Conservation (phyloP, 257 asterid species). For the Plantago ovata region DNA sequence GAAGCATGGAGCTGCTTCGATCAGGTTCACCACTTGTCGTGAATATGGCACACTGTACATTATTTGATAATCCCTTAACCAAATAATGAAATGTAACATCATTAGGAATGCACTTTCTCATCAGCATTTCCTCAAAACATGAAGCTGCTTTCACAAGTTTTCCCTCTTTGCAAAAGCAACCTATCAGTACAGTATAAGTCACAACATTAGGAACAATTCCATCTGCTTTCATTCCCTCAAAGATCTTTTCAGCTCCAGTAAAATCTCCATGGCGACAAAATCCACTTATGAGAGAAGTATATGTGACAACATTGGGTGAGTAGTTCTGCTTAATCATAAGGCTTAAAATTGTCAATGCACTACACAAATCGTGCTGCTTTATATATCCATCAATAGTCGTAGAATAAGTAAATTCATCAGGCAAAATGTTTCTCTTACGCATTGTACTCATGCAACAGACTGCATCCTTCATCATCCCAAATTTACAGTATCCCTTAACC, state of each 20-base stretch:
- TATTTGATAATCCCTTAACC: constrained; percentile 66
- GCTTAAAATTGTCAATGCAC: constrained; percentile 58
- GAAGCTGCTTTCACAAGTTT: constrained; percentile 57
- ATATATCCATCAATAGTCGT: constrained; percentile 76
- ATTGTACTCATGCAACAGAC: constrained; percentile 51
- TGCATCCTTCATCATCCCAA: constrained; percentile 70
- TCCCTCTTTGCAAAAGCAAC: constrained; percentile 69
- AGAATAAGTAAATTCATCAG: constrained; percentile 76
- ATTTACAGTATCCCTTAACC: constrained; percentile 84
- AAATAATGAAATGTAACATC: constrained; percentile 73
- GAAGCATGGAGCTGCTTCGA: constrained; percentile 40
- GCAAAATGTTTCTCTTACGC: constrained; percentile 43
- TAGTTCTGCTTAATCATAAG: constrained; percentile 42
- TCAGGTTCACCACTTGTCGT: constrained; percentile 19
- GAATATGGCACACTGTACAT: constrained; percentile 17
- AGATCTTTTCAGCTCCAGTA: constrained; percentile 49
- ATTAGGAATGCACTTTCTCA: constrained; percentile 64
- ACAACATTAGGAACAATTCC: constrained; percentile 76
- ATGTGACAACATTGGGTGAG: constrained; percentile 59
- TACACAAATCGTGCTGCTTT: constrained; percentile 58
- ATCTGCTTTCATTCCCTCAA: constrained; percentile 49
- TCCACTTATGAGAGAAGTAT: constrained; percentile 73
- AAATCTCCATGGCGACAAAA: constrained; percentile 53
- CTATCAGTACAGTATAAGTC: constrained; percentile 70
- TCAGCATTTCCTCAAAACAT: constrained; percentile 71